These are phyloP conservation scores for Protomyces gravidus DNA, from an alignment of 1,139 yeast species.

Conservation along the genomic window DNA sequence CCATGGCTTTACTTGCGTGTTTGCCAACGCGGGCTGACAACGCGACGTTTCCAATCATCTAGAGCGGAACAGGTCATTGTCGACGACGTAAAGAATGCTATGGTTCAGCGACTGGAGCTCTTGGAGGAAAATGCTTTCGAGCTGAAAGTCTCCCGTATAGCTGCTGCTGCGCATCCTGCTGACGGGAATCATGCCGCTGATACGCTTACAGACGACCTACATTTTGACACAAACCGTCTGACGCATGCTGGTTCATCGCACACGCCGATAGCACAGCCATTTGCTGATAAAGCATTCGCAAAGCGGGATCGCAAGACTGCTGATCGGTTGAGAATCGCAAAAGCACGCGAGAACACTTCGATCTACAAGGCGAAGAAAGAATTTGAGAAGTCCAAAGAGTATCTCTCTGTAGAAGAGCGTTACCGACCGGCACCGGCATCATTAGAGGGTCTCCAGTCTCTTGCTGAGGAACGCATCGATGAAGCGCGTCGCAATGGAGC, in stretches of 20 bases:
- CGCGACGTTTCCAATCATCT: not conserved
- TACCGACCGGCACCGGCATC: slow-evolving; percentile 45
- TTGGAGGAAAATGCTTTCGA: not conserved
- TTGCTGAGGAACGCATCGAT: slow-evolving; percentile 72
- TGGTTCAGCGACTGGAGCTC: not conserved
- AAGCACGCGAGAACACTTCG: slow-evolving; percentile 16
- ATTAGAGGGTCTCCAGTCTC: slow-evolving; percentile 53
- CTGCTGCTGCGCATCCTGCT: not conserved
- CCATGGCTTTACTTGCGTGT: no score
- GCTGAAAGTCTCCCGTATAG: not conserved
- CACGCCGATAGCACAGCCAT: slow-evolving; percentile 20
- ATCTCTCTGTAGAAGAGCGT: slow-evolving; percentile 28
- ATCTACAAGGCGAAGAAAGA: slow-evolving; percentile 12
- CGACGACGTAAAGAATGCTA: not conserved
- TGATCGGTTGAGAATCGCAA: slow-evolving; percentile 15
- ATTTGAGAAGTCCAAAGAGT: slow-evolving; percentile 21
- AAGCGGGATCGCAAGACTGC: slow-evolving; percentile 22
- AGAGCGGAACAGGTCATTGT: not conserved
- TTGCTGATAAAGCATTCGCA: slow-evolving; percentile 1
- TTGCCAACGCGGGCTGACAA: not conserved
- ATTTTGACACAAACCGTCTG: slow-evolving; percentile 19
- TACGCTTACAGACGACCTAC: not conserved
- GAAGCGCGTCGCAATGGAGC: slow-evolving; percentile 69
- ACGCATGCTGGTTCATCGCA: slow-evolving; percentile 20
- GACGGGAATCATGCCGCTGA: no score